phyloP scores from a whole-genome alignment of 257 asterid genomes.

The Petunia secreta region DNA sequence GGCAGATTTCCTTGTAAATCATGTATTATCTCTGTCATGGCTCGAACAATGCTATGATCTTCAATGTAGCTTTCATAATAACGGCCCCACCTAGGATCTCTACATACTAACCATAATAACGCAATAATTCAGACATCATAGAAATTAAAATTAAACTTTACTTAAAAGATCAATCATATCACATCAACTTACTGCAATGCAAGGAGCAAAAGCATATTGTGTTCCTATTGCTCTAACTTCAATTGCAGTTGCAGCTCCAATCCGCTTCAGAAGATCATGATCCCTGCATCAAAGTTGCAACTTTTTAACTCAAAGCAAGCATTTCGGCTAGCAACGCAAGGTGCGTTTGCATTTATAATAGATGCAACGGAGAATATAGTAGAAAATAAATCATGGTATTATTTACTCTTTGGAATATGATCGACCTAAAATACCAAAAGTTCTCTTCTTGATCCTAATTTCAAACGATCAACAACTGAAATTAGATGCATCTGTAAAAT shows the following conservation, averaged over 20 bases:
- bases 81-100: constrained; percentile 49
- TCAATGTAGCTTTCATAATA: constrained; percentile 51
- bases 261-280: constrained; percentile 38
- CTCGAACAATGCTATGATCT: constrained; percentile 37
- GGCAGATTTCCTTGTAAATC: constrained; percentile 52
- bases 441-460: neutral
- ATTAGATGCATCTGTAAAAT: constrained; percentile 2
- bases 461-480: neutral
- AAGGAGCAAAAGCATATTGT: constrained; percentile 49
- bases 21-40: constrained; percentile 38
- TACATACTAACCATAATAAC: constrained; percentile 26
- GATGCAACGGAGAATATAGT: neutral
- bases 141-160: neutral
- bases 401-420: constrained; percentile 5
- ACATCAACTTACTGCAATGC: constrained; percentile 42
- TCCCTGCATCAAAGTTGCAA: constrained; percentile 33
- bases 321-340: neutral
- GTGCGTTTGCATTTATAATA: neutral
- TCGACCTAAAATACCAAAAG: neutral
- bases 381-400: neutral
- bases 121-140: neutral
- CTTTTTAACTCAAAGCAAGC: constrained; percentile 1
- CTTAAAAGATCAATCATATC: neutral
- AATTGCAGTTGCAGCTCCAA: constrained; percentile 51
- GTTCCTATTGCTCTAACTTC: constrained; percentile 53